Evolutionary conservation across 2,329 filamentous ascomycete genomes (phyloP), one percentile per base, ranked within the genome.

Genomic region (Aureobasidium lini): DNA sequence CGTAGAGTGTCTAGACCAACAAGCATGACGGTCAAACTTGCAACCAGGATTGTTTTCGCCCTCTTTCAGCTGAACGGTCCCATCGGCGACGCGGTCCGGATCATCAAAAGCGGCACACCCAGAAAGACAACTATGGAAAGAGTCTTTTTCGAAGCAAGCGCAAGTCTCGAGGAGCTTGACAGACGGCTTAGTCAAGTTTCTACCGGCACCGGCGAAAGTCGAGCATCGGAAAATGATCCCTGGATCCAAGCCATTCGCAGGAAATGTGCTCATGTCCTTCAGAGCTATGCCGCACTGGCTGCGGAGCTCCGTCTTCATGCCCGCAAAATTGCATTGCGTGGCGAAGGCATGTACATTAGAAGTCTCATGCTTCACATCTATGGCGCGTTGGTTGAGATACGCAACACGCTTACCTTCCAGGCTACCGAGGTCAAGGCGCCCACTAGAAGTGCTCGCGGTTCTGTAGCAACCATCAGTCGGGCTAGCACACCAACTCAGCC

Each of bases 351-450:
- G 60, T 81, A 84, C 63, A 72, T 85, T 54, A 80, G 83, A 29
- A 82, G 79, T 15, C 73, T 84, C 44, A 77, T 86, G 71, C 75
- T 84, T 37, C 77, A 83, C 63, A 76, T 84, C 37, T 84, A 83
- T 64, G 79, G 79, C 49, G 81, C 81, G 62, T 68, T 84, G 50
- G 71, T 83, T 47, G 84, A 86, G 67, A 73, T 84, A 61, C 79
- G 81, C 53, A 85, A 85, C 67, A 80, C 82, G 42, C 83, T 81
- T 66, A 72, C 75, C 23, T 74, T 77, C 57, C 73, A 85, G 52
- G 78, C 79, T 31, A 72, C 76, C 54, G 73, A 72, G 34, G 66
- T 76, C 37, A 66, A 66, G 43, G 43, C 64, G 18, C 54, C 61
- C 10, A 58, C 60, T 2, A 64, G 65, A 39, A 67, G 65, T 15